Evolutionary conservation across 23 red algal species (phyloP).

Genomic region (Agarophyton chilense): DNA sequence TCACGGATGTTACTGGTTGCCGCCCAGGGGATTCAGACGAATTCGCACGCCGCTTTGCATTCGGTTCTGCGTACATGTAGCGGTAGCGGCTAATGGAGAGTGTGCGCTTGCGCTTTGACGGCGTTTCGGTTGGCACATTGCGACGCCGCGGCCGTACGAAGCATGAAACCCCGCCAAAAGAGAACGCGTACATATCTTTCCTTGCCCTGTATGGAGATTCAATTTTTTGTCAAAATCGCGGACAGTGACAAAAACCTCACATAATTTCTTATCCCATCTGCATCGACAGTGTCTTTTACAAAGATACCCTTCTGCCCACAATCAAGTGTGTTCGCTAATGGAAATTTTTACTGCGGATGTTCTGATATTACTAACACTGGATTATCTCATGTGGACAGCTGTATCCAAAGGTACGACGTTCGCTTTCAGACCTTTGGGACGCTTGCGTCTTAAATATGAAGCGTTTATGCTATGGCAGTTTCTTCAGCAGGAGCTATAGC

Average conservation of each 20-base stretch:
- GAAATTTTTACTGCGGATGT: slow-evolving; percentile 40
- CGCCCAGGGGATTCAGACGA: too few relatives aligned
- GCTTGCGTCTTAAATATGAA: slow-evolving; percentile 3
- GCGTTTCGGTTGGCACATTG: too few relatives aligned
- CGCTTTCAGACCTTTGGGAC: neutral
- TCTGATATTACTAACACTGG: slow-evolving; percentile 21
- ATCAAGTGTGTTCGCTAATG: slow-evolving; percentile 17
- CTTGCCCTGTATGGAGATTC: too few relatives aligned
- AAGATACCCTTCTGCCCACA: slow-evolving; percentile 33
- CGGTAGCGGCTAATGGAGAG: too few relatives aligned
- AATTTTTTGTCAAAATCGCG: slow-evolving; percentile 17
- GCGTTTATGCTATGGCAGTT: slow-evolving; percentile 30
- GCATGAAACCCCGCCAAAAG: too few relatives aligned
- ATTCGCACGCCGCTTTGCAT: too few relatives aligned
- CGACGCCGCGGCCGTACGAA: too few relatives aligned
- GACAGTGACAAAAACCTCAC: slow-evolving; percentile 28
- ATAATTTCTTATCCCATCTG: slow-evolving; percentile 26
- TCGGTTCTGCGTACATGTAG: too few relatives aligned
- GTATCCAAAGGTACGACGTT: neutral
- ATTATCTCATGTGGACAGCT: neutral
- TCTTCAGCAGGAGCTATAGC: slow-evolving; percentile 13
- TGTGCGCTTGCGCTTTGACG: too few relatives aligned
- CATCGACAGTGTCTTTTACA: slow-evolving; percentile 11
- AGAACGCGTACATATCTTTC: too few relatives aligned
- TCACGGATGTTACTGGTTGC: too few relatives aligned